These are phyloP conservation scores for Pyronema domesticum DNA, from an alignment of 495 filamentous ascomycete genomes.

Conservation along the genomic window DNA sequence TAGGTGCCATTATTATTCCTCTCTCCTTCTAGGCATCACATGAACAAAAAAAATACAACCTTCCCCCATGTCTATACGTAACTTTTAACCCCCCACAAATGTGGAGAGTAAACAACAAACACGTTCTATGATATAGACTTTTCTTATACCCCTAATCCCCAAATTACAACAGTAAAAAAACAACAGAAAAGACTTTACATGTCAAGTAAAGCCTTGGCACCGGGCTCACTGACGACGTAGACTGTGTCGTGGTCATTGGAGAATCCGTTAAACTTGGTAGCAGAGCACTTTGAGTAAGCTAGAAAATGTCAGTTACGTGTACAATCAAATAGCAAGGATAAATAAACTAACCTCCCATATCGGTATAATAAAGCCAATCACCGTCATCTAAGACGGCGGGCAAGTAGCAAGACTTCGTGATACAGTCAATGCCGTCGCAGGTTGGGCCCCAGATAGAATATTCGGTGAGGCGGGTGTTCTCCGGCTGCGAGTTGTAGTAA, in stretches of 20 bases:
- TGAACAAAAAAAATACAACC: too few species aligned
- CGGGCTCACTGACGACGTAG: conserved; percentile 84
- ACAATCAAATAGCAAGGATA: neutral
- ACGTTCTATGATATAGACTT: too few species aligned
- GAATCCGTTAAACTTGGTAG: conserved; percentile 98
- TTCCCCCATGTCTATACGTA: too few species aligned
- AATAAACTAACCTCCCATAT: conserved; percentile 51
- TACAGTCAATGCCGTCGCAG: conserved; percentile 92
- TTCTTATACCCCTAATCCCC: neutral
- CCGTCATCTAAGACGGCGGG: conserved; percentile 61
- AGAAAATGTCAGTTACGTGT: conserved; percentile 8
- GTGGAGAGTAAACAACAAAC: too few species aligned
- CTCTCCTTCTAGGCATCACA: too few species aligned
- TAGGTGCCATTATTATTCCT: too few species aligned
- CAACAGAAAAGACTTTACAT: neutral
- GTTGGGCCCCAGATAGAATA: conserved; percentile 98
- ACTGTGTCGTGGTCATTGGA: conserved; percentile 78
- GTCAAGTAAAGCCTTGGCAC: conserved; percentile 53
- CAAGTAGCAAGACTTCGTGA: conserved; percentile 58
- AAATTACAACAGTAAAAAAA: neutral
- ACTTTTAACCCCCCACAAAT: too few species aligned
- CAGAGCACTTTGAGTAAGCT: conserved; percentile 92
- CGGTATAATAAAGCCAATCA: conserved; percentile 95
- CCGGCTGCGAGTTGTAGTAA: conserved; percentile 34
- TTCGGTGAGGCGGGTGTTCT: conserved; percentile 28